Conservation (phyloP, 2,329 filamentous ascomycete genomes). For the Nemania diffusa region DNA sequence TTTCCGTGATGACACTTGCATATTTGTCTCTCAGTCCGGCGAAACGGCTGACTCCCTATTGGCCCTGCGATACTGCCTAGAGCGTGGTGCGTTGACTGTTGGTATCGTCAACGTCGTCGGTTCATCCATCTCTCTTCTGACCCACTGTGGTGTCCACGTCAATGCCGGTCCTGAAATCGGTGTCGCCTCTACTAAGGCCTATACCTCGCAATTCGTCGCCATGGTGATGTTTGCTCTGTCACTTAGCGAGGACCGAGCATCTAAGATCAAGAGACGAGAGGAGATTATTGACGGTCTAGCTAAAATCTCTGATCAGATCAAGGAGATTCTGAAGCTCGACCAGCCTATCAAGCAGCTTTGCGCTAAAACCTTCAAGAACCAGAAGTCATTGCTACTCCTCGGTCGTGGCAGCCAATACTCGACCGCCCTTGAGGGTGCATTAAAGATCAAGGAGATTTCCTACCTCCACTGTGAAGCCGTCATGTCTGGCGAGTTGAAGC, state of each 20-base stretch:
- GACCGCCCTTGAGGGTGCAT: conserved; percentile 93
- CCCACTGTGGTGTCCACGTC: conserved; percentile 99
- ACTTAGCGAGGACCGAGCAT: conserved; percentile 94
- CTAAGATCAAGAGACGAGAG: conserved; percentile 88
- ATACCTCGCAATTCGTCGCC: conserved; percentile 98
- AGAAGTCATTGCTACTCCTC: conserved; percentile 93
- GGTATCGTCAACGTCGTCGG: conserved; percentile 99
- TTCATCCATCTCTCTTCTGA: conserved; percentile 97
- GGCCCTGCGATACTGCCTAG: conserved; percentile 96
- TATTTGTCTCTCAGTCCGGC: conserved; percentile 98
- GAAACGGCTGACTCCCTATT: conserved; percentile 98
- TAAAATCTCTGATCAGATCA: conserved; percentile 91
- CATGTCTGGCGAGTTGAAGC: conserved; percentile 99
- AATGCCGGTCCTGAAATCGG: conserved; percentile 98
- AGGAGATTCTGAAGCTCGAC: conserved; percentile 89
- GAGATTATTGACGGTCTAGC: conserved; percentile 96
- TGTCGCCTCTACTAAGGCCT: conserved; percentile 98
- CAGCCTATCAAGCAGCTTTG: conserved; percentile 95
- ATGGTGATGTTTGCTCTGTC: conserved; percentile 99
- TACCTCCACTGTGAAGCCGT: conserved; percentile 99
- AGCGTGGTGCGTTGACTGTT: conserved; percentile 95
- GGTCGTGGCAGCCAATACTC: conserved; percentile 97
- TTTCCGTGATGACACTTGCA: conserved; percentile 98
- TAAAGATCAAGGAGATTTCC: conserved; percentile 99
- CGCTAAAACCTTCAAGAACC: conserved; percentile 91